Evolutionary conservation across 1,139 yeast genomes (phyloP).

Genomic region (Yamadazyma sp.): DNA sequence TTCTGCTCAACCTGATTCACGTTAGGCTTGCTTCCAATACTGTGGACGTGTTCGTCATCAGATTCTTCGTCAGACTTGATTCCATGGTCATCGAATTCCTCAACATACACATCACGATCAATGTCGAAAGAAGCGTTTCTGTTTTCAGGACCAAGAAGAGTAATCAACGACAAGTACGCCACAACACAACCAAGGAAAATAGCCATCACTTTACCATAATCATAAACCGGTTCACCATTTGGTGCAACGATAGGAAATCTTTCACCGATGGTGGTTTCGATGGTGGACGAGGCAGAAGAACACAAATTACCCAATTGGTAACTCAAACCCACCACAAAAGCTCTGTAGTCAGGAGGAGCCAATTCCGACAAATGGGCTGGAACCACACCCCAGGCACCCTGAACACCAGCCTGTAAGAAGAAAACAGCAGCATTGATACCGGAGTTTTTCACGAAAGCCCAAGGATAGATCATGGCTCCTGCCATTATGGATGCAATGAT

Average conservation of each 20-base stretch:
- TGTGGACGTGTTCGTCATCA: conserved; percentile 1
- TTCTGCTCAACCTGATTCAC: background rate
- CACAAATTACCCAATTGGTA: conserved; percentile 85
- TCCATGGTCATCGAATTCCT: conserved; percentile 15
- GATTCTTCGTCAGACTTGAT: conserved; percentile 14
- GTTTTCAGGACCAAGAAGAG: conserved; percentile 75
- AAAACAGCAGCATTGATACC: conserved; percentile 78
- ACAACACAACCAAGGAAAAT: conserved; percentile 80
- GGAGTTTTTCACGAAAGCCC: conserved; percentile 59
- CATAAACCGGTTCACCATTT: conserved; percentile 18
- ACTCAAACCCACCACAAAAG: conserved; percentile 72
- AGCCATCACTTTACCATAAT: conserved; percentile 64
- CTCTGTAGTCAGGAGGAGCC: conserved; percentile 72
- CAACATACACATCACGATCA: conserved; percentile 22
- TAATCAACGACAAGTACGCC: conserved; percentile 56
- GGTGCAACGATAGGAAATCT: conserved; percentile 46
- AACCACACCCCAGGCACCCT: conserved; percentile 87
- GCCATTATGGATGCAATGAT: conserved; percentile 64
- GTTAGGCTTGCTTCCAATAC: conserved; percentile 1
- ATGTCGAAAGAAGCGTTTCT: conserved; percentile 39
- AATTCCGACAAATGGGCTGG: conserved; percentile 78
- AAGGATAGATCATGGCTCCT: conserved; percentile 65
- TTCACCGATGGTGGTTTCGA: conserved; percentile 74
- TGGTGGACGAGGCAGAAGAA: conserved; percentile 81
- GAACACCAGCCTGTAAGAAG: conserved; percentile 77